phyloP scores from a whole-genome alignment of 2,329 filamentous ascomycete species.

The Chaetomium olivaceum region DNA sequence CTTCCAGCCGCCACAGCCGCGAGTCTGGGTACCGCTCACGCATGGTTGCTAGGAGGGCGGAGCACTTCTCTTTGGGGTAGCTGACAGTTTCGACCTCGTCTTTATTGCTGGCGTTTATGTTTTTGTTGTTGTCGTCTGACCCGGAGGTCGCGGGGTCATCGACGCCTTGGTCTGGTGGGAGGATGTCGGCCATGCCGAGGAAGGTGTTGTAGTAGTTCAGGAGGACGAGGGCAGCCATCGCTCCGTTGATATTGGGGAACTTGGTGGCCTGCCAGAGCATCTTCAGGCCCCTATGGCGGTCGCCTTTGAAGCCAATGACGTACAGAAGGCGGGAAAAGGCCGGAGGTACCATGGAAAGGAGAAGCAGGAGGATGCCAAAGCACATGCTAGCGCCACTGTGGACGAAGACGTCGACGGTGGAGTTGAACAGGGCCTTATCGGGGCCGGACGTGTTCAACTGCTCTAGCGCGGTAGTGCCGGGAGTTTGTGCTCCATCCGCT shows the following conservation, averaged over 20 bases:
- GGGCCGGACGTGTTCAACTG: constrained; percentile 46
- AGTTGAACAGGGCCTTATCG: constrained; percentile 65
- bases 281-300: constrained; percentile 75
- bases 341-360: constrained; percentile 92
- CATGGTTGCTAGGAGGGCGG: constrained; percentile 70
- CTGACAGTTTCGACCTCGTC: constrained; percentile 64
- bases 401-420: constrained; percentile 82
- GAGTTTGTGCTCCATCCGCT: constrained; percentile 10
- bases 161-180: constrained; percentile 63
- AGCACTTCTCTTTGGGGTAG: constrained; percentile 70
- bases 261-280: constrained; percentile 90
- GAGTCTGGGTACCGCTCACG: constrained; percentile 76
- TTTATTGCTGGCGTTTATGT: background rate
- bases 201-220: constrained; percentile 88
- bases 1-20: constrained; percentile 83
- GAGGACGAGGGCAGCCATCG: constrained; percentile 77
- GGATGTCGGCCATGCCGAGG: constrained; percentile 83
- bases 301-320: constrained; percentile 88
- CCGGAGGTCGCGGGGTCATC: constrained; percentile 31
- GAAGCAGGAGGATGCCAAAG: constrained; percentile 79
- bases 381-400: constrained; percentile 88
- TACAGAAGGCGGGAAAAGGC: constrained; percentile 83
- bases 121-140: constrained; percentile 40
- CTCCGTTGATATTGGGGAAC: constrained; percentile 89
- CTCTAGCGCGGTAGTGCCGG: constrained; percentile 28